These are phyloP conservation scores for Suhomyces bolitotheri DNA, from an alignment of 1,139 yeast genomes.

Conservation along the genomic window DNA sequence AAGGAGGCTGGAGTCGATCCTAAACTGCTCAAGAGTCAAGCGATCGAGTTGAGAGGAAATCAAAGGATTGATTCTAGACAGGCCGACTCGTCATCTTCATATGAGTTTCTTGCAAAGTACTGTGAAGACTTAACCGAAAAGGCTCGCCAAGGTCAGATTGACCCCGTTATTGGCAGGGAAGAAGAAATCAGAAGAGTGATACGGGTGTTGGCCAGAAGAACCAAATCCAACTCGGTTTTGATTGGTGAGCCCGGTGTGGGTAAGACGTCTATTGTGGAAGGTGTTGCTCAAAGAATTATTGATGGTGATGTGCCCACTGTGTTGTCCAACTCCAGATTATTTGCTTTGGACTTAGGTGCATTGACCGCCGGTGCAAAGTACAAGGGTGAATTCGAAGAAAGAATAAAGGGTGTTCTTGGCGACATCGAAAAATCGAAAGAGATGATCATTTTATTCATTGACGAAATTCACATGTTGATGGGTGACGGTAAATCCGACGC, in stretches of 20 bases:
- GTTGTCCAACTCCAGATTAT: constrained; percentile 74
- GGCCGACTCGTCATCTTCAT: constrained; percentile 85
- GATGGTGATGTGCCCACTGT: constrained; percentile 94
- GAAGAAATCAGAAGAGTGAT: constrained; percentile 96
- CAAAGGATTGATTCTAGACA: constrained; percentile 91
- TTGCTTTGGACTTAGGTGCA: constrained; percentile 91
- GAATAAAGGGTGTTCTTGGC: constrained; percentile 91
- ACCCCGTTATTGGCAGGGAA: constrained; percentile 98
- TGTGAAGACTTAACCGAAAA: constrained; percentile 91
- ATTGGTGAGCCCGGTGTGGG: constrained; percentile 99
- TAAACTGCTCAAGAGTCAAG: constrained; percentile 76
- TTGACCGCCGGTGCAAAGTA: constrained; percentile 98
- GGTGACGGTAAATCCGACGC: constrained; percentile 96
- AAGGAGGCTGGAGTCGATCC: constrained; percentile 70
- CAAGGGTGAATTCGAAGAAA: constrained; percentile 98
- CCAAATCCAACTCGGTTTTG: constrained; percentile 92
- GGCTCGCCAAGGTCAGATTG: constrained; percentile 92
- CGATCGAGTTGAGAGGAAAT: constrained; percentile 83
- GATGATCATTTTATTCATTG: constrained; percentile 86
- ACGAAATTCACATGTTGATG: constrained; percentile 98
- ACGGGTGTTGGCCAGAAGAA: constrained; percentile 90
- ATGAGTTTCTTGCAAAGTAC: constrained; percentile 83
- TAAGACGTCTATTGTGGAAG: constrained; percentile 96
- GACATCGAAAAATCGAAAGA: constrained; percentile 89
- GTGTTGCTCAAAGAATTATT: constrained; percentile 95